A percentile compares a stretch with the other conserved stretches of the same genome.
phyloP scores from a whole-genome alignment of 331 rosid species.

The Rosa hybrid region DNA sequence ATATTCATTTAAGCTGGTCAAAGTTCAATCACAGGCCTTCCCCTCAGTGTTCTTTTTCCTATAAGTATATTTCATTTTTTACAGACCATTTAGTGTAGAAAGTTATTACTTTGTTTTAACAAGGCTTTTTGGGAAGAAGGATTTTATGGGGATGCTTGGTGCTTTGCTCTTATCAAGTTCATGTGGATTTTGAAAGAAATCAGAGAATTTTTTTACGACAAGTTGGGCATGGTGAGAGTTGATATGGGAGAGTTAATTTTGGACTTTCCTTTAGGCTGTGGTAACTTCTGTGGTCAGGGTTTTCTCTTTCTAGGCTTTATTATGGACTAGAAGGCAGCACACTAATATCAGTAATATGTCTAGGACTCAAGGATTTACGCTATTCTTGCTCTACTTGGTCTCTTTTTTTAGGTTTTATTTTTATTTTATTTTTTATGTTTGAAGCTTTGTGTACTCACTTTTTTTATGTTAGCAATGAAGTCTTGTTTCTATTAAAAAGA shows the following conservation, averaged over 20 bases:
- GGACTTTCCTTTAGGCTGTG: not conserved
- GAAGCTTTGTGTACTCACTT: not conserved
- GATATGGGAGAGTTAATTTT: not conserved
- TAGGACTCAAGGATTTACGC: not conserved
- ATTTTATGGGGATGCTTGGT: not conserved
- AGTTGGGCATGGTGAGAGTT: not conserved
- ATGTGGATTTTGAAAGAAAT: not conserved
- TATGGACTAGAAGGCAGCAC: not conserved
- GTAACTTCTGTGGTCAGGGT: not conserved
- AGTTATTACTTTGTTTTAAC: not conserved
- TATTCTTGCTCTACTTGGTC: not conserved
- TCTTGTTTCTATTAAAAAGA: not conserved
- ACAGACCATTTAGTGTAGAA: not conserved
- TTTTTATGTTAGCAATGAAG: not conserved
- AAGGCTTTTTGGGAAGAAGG: not conserved
- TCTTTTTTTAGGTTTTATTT: constrained; percentile 8
- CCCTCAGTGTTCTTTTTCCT: not conserved
- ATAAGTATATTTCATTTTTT: not conserved
- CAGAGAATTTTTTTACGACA: not conserved
- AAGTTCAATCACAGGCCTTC: not conserved
- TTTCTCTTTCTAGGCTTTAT: not conserved
- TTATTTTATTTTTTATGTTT: not conserved
- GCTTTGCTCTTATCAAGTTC: not conserved
- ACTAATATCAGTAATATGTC: not conserved
- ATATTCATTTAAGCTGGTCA: constrained; percentile 9